Evolutionary conservation across 148 eudicot species (phyloP).

Genomic region (Rhododendron kiyosumense): DNA sequence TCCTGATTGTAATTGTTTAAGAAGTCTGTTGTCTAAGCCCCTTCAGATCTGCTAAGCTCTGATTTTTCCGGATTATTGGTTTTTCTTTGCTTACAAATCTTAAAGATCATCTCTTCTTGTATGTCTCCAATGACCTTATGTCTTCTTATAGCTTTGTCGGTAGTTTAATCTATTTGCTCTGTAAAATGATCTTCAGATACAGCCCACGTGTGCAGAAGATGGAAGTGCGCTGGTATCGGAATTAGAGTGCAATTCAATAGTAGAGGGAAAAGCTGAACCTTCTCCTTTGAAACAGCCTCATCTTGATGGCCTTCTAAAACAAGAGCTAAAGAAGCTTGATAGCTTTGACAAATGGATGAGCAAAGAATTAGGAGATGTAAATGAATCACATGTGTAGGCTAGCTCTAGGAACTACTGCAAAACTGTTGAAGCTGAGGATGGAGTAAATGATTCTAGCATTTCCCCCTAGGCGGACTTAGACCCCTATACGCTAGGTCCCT

Average conservation of each 20-base stretch:
- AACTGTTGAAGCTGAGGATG: conserved; percentile 46
- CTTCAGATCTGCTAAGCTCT: not conserved
- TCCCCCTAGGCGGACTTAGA: too few relatives aligned
- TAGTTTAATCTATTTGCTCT: not conserved
- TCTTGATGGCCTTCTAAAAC: conserved; percentile 1
- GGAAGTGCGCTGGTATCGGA: conserved; percentile 19
- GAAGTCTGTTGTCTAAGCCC: not conserved
- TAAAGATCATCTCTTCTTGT: not conserved
- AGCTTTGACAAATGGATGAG: too few relatives aligned
- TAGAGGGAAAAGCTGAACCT: conserved; percentile 29
- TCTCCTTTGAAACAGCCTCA: conserved; percentile 29
- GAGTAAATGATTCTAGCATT: conserved; percentile 35
- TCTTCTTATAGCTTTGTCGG: not conserved
- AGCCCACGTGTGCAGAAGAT: conserved; percentile 13
- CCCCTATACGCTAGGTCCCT: too few relatives aligned
- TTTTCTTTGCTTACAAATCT: not conserved
- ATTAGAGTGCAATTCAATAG: conserved; percentile 7
- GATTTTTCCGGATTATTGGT: not conserved
- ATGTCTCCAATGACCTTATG: not conserved
- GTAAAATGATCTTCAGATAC: conserved; percentile 19
- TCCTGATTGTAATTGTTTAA: not conserved
- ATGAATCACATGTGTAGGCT: conserved; percentile 40
- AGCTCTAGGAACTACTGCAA: conserved; percentile 51
- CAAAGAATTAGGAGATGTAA: too few relatives aligned
- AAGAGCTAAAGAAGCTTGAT: too few relatives aligned